Conservation (phyloP, 805 yeast genomes). For the Ogataea pini region DNA sequence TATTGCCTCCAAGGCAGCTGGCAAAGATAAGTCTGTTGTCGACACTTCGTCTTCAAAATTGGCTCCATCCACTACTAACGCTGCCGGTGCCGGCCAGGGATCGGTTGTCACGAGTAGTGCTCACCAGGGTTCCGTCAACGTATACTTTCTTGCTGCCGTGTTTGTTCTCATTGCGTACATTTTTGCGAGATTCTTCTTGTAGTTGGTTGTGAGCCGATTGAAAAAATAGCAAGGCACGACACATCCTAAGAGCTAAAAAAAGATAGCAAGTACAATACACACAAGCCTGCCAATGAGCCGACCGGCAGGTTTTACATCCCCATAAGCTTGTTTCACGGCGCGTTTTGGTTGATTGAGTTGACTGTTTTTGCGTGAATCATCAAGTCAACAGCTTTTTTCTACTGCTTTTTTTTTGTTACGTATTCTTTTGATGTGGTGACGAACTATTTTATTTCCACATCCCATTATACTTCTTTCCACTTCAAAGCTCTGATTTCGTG, state of each 20-base stretch:
- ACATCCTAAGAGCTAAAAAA: background rate
- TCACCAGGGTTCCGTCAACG: constrained; percentile 11
- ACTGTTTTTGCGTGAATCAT: constrained; percentile 1
- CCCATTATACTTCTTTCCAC: constrained; percentile 1
- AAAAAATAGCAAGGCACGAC: background rate
- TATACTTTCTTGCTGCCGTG: constrained; percentile 23
- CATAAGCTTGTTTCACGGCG: background rate
- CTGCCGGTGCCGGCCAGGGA: constrained; percentile 5
- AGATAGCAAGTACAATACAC: background rate
- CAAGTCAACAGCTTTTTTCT: background rate
- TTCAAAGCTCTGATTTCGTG: constrained; percentile 4
- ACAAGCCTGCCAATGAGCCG: background rate
- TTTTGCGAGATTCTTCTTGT: constrained; percentile 19
- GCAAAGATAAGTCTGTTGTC: background rate
- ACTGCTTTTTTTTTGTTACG: constrained; percentile 7
- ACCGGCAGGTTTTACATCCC: background rate
- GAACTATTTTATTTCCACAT: constrained; percentile 3
- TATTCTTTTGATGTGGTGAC: constrained; percentile 5
- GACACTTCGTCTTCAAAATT: constrained; percentile 9
- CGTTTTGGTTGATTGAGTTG: background rate
- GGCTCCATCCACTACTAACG: constrained; percentile 13
- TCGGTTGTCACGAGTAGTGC: constrained; percentile 7
- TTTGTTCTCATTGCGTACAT: constrained; percentile 25
- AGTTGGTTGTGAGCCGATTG: background rate
- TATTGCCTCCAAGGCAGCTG: constrained; percentile 15